Base-by-base conservation (phyloP, 1,284 basidiomycete species). In the Hypsizygus ulmarius region DNA sequence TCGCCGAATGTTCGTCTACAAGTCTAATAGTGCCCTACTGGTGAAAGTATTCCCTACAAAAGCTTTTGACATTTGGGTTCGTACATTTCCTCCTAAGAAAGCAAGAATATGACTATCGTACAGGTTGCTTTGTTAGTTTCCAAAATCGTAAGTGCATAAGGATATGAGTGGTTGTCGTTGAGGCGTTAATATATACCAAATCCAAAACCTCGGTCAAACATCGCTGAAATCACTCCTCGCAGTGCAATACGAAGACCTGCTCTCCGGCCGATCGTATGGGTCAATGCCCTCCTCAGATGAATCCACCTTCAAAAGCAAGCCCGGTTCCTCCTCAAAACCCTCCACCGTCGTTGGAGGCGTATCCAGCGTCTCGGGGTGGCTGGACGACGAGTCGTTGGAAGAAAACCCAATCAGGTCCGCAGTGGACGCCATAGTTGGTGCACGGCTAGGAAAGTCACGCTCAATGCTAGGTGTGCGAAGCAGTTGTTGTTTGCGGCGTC, bases 391-490 rank as follows among this genome's bases (percentile, higher is more conserved):
- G 3, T 25, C 21, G 28, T 21, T 36, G 33, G 38, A 49, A 18
- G 51, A 53, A 29, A 47, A 46, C 5, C 30, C 48, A 38, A 57
- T 53, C 25, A 55, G 19, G 10, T 53, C 50, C 41, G 40, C 28
- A 27, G 18, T 29, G 14, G 30, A 11, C 28, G 27, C 10, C 14
- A 40, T n/a, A 25, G 34, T 34, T 12, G 43, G 50, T 2, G 55
- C 51, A 38, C 54, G 49, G 33, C 51, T 43, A 15, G 59, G 55
- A 50, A 65, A 67, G 50, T 63, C 60, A n/a, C 58, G 60, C 57
- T 64, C 62, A 29, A 65, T 58, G 51, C 65, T 67, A 37, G 65
- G 63, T 15, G 64, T 65, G 37, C 63, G 62, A 40, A 67, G 55
- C 21, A 65, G 46, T 33, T 52, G 52, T 21, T 61, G 54, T 28